phyloP scores from a whole-genome alignment of 371 early-diverging fungal genomes.

The Mucor saturninus region DNA sequence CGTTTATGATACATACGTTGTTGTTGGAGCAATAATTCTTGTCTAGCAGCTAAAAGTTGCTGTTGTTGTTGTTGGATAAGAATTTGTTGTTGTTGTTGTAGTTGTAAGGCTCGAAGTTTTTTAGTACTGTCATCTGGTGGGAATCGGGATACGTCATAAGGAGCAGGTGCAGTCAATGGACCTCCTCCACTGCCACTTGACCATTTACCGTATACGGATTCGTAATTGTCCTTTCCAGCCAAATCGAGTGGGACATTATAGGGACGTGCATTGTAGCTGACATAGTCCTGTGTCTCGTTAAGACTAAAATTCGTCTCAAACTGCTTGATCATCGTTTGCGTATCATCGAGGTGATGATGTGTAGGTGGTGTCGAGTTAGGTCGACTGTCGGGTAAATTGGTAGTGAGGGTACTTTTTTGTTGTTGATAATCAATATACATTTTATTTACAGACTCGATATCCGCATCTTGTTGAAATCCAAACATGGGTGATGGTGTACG shows the following conservation, averaged over 20 bases:
- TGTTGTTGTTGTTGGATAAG: constrained; percentile 58
- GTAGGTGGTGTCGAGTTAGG: constrained; percentile 24
- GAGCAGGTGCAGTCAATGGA: constrained; percentile 36
- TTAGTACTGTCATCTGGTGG: constrained; percentile 40
- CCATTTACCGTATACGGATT: constrained; percentile 25
- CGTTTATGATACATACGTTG: constrained; percentile 1
- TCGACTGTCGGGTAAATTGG: constrained; percentile 20
- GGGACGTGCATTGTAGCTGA: constrained; percentile 11
- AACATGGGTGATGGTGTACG: constrained; percentile 26
- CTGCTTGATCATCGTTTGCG: constrained; percentile 13
- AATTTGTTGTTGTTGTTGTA: constrained; percentile 57
- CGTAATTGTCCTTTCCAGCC: constrained; percentile 20
- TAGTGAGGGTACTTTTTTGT: constrained; percentile 15
- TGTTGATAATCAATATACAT: constrained; percentile 33
- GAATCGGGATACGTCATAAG: constrained; percentile 30
- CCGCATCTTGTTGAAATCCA: constrained; percentile 15
- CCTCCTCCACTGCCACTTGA: constrained; percentile 27
- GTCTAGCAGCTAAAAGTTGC: constrained; percentile 51
- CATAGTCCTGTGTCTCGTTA: constrained; percentile 12
- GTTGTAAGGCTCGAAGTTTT: constrained; percentile 56
- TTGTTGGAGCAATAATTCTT: constrained; percentile 57
- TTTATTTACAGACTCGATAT: constrained; percentile 18
- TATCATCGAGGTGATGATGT: background rate
- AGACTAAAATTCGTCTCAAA: constrained; percentile 9
- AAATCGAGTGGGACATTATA: constrained; percentile 15